Evolutionary conservation across 805 yeast species (phyloP), one percentile per base, ranked within the genome.

Genomic region (Lipomyces kockii): DNA sequence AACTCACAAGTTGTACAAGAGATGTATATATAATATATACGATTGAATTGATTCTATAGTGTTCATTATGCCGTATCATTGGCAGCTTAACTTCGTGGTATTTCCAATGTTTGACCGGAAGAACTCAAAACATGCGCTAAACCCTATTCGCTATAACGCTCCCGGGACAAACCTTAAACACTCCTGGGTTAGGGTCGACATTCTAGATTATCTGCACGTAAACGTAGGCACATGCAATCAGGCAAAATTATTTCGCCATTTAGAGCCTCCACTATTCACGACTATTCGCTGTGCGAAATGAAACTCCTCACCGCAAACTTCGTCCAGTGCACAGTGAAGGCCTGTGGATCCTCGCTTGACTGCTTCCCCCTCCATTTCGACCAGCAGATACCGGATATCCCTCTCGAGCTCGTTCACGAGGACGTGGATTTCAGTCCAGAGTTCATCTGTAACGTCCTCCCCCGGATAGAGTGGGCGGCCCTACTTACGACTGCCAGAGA

Each of bases 221-320:
- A 29, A 4, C 4, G 1, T 29, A 5, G 6, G 32, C 32, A 29
- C 32, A 1, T 29, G 1, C 29, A 7, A 29, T 29, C 32, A 5
- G 32, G 32, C 32, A 29, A 29, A 51, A 25, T 51, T 51, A 22
- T 51, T 11, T 14, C 14, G 43, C 17, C 32, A 29, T 29, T 5
- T 29, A 29, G 32, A 29, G 32, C 7, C 32, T 29, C 7, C 32
- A 5, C 32, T 29, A 29, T 27, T 60, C 20, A 22, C 59, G 14
- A 14, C 51, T 49, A 8, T 27, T 17, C 20, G 12, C 39, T 17
- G 17, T 37, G 58, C 57, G 64, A 20, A 37, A 94, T 94, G 99
- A 94, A 95, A 80, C 87, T 94, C 75, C 81, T 95, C 34, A 94
- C 99, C n/a, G 91, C 98, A 12, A 95, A 95, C 79, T 95, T 95